Conservation (phyloP, 2,329 filamentous ascomycete species). For the Penicillium concentricum region DNA sequence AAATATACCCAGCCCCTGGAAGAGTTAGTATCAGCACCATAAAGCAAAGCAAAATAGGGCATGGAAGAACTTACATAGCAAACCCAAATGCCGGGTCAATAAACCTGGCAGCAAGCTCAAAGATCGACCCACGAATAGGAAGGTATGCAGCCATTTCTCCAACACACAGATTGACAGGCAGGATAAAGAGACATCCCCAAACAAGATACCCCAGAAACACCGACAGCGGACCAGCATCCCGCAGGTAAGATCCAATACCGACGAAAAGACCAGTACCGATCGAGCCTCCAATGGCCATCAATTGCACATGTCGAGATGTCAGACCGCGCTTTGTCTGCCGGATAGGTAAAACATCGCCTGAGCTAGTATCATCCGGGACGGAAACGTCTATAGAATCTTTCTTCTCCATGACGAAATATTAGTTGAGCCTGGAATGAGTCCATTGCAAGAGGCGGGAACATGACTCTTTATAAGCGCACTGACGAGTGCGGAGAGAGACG, state of each 20-base stretch:
- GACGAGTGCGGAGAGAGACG: conserved; percentile 13
- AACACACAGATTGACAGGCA: conserved; percentile 32
- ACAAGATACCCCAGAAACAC: conserved; percentile 39
- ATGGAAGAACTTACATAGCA: conserved; percentile 29
- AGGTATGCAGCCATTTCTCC: conserved; percentile 33
- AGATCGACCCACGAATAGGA: conserved; percentile 48
- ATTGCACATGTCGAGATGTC: conserved; percentile 41
- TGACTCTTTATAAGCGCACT: conserved; percentile 14
- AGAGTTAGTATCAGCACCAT: neutral
- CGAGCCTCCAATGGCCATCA: conserved; percentile 43
- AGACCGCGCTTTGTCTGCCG: conserved; percentile 34
- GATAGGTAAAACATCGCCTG: conserved; percentile 17
- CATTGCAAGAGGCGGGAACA: conserved; percentile 5
- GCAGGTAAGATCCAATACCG: conserved; percentile 35
- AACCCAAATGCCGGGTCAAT: conserved; percentile 49
- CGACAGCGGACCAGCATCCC: conserved; percentile 34
- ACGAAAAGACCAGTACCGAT: conserved; percentile 40
- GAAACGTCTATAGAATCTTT: conserved; percentile 13
- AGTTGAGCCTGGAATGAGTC: neutral
- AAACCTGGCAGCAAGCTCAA: conserved; percentile 49
- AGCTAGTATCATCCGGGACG: conserved; percentile 12
- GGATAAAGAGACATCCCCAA: conserved; percentile 34
- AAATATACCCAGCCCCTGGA: conserved; percentile 47
- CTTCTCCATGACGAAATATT: conserved; percentile 18
- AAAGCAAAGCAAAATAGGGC: neutral